phyloP scores from a whole-genome alignment of 2,329 filamentous ascomycete species.

The Piedraia hortae region DNA sequence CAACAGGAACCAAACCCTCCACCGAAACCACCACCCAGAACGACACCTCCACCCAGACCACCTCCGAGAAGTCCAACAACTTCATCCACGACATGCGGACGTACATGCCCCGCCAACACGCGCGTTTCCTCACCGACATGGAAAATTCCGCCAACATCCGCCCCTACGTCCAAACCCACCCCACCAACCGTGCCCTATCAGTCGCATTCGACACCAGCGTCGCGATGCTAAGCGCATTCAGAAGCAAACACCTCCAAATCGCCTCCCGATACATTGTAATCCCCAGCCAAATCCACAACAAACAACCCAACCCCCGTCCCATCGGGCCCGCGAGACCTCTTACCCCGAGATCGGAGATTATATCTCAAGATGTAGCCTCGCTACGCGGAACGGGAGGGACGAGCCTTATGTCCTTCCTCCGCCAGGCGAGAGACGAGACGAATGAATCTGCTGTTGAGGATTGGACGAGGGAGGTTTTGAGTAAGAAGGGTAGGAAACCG shows the following conservation, averaged over 20 bases:
- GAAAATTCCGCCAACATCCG: constrained; percentile 62
- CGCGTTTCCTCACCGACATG: constrained; percentile 65
- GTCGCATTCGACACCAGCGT: constrained; percentile 80
- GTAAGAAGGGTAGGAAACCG: constrained; percentile 15
- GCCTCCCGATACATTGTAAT: constrained; percentile 88
- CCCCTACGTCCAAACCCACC: constrained; percentile 41
- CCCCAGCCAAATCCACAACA: constrained; percentile 25
- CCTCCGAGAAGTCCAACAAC: no score
- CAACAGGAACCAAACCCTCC: constrained; percentile 43
- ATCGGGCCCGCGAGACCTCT: constrained; percentile 3
- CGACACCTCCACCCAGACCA: constrained; percentile 17
- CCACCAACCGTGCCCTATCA: constrained; percentile 34
- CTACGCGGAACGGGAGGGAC: constrained; percentile 82
- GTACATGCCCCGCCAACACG: constrained; percentile 89
- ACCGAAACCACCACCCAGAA: constrained; percentile 17
- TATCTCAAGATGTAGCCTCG: constrained; percentile 22
- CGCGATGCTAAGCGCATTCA: constrained; percentile 46
- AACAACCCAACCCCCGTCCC: constrained; percentile 21
- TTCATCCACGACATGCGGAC: constrained; percentile 92
- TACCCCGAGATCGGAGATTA: constrained; percentile 10
- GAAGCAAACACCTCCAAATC: constrained; percentile 88
- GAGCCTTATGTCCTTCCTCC: constrained; percentile 78
- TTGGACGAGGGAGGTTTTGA: constrained; percentile 31
- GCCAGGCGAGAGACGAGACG: constrained; percentile 89
- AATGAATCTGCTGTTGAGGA: constrained; percentile 61